Base-by-base conservation (phyloP, 352 stramenopile species). In the Aphanomyces stellatus region DNA sequence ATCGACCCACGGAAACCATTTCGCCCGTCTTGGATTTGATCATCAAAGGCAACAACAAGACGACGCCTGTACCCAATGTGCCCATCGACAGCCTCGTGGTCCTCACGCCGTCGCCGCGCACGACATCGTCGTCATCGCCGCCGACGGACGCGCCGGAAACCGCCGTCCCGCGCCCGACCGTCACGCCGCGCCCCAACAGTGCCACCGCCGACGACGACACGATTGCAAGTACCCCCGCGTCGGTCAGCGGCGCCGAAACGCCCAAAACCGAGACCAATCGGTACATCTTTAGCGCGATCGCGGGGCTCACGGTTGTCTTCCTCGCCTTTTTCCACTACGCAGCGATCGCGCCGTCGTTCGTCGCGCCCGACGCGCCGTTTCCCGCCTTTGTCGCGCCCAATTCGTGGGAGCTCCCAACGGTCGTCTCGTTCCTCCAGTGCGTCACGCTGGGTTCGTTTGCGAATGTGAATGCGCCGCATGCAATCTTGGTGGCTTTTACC, bases 331-430 rank as follows among this genome's bases (percentile, higher is more conserved):
- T 67, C 27, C 60, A 60, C 17, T 67, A 41, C 25, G 3, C 37
- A 19, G 59, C 59, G 27, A 55, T 42, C 35, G 57, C 30, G 13
- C 59, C 59, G 24, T 66, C 59, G 59, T 66, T 10, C 41, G 13
- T 66, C 17, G 7, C 25, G 1, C 46, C 24, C 19, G 60, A 67
- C 24, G 11, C 30, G 25, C n/a, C 40, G 22, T 35, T 0, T 4
- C 33, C 0, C 10, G 15, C 10, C 30, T 8, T 51, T 15, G 24
- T 37, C 4, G 82, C 79, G 40, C 82, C 82, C 1, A 91, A 91
- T 65, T 82, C 81, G 17, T 91, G 82, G 82, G 80, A 91, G 68
- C 83, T 88, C 55, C 69, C 85, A 28, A 72, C 84, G 17, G 88
- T 87, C 69, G 74, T 81, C 17, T 76, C 69, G 17, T 87, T 86